These are phyloP conservation scores for Geotrichum candidum DNA, from an alignment of 1,139 yeast genomes.

Conservation along the genomic window DNA sequence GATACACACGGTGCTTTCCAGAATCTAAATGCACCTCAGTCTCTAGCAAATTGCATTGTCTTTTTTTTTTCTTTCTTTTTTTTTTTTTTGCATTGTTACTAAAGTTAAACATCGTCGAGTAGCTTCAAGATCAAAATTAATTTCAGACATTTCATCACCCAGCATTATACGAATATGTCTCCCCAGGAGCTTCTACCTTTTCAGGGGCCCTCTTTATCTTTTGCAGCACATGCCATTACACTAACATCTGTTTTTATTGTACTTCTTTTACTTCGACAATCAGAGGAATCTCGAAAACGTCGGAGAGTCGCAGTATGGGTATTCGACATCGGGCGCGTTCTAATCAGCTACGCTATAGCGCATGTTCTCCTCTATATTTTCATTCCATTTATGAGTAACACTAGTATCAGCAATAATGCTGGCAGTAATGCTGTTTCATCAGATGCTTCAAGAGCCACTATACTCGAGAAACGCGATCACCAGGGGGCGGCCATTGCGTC, in stretches of 20 bases:
- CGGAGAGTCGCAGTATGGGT: constrained; percentile 18
- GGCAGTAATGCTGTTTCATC: background rate
- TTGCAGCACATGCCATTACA: constrained; percentile 5
- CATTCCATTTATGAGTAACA: background rate
- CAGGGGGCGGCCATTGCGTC: background rate
- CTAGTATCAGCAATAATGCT: background rate
- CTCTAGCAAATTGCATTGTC: background rate
- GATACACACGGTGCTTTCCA: background rate
- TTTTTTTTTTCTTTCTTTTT: background rate
- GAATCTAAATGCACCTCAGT: background rate
- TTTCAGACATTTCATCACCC: background rate
- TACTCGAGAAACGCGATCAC: background rate
- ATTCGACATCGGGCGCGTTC: constrained; percentile 15
- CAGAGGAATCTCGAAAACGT: constrained; percentile 8
- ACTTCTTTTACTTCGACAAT: constrained; percentile 3
- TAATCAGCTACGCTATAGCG: constrained; percentile 13
- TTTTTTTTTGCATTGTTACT: background rate
- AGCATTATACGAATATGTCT: background rate
- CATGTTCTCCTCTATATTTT: constrained; percentile 11
- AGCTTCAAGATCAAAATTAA: background rate
- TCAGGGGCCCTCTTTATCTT: background rate
- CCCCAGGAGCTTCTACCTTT: background rate
- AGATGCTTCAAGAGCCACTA: background rate
- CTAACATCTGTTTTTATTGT: constrained; percentile 1
- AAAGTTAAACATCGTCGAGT: background rate